Conservation (phyloP, 2,329 filamentous ascomycete species). For the Claviceps cyperi region DNA sequence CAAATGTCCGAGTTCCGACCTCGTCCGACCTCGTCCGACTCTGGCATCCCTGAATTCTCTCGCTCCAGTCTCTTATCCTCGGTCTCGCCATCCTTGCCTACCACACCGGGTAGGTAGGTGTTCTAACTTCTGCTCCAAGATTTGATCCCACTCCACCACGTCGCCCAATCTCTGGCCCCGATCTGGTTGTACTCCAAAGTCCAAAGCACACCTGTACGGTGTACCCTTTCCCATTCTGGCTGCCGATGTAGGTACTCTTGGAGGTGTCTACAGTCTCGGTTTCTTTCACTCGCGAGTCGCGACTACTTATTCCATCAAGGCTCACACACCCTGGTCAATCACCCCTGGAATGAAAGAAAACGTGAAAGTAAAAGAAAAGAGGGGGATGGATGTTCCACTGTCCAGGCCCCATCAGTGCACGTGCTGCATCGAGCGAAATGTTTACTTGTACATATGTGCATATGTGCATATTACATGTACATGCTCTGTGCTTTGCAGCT, state of each 20-base stretch:
- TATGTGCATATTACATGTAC: conserved; percentile 4
- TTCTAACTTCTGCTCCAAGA: conserved; percentile 7
- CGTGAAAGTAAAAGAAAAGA: not conserved
- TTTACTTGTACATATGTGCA: not conserved
- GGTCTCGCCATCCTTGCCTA: conserved; percentile 1
- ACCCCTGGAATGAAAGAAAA: conserved; percentile 2
- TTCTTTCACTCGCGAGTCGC: not conserved
- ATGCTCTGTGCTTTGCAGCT: conserved; percentile 3
- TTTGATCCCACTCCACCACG: conserved; percentile 7
- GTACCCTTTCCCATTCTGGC: conserved; percentile 1
- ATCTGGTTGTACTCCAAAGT: conserved; percentile 1
- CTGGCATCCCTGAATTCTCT: not conserved
- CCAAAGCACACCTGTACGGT: conserved; percentile 3
- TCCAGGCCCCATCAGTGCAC: conserved; percentile 1
- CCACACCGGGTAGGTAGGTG: not conserved
- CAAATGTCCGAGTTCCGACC: conserved; percentile 5
- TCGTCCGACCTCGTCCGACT: conserved; percentile 2
- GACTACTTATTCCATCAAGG: not conserved
- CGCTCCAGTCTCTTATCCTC: conserved; percentile 2
- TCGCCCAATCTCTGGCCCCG: conserved; percentile 3
- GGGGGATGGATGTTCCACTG: not conserved
- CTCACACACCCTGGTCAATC: conserved; percentile 3
- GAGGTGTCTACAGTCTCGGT: not conserved
- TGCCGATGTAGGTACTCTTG: no score
- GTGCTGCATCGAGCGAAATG: not conserved